Evolutionary conservation across 306 rosid genomes (phyloP).

Genomic region (Vigna hirtella): DNA sequence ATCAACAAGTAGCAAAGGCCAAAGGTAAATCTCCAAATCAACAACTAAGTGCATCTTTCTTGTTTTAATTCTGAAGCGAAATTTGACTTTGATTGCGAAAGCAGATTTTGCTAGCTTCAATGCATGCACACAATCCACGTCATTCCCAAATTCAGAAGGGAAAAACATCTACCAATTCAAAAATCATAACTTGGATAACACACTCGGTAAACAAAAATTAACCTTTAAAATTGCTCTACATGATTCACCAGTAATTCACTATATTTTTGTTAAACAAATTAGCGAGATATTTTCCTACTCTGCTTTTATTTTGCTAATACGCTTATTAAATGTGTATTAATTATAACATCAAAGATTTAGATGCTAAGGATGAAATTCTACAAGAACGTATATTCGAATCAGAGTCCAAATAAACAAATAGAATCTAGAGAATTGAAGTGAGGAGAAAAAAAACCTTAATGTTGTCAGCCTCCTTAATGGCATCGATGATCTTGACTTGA

Average conservation of each 20-base stretch:
- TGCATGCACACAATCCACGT: slow-evolving; percentile 77
- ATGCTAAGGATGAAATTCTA: too few relatives aligned
- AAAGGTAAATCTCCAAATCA: slow-evolving; percentile 17
- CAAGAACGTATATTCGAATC: too few relatives aligned
- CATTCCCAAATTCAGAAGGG: slow-evolving; percentile 89
- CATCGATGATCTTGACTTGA: slow-evolving; percentile 84
- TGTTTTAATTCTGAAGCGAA: slow-evolving; percentile 58
- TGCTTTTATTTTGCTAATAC: too few relatives aligned
- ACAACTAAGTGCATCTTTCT: not conserved
- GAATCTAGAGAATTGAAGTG: not conserved
- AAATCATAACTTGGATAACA: too few relatives aligned
- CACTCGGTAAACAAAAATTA: too few relatives aligned
- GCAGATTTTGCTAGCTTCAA: slow-evolving; percentile 92
- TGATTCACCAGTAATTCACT: too few relatives aligned
- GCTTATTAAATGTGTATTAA: too few relatives aligned
- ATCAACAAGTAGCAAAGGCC: not conserved
- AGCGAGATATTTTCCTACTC: too few relatives aligned
- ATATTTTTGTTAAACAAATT: too few relatives aligned
- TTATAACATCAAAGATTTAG: too few relatives aligned
- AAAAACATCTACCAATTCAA: slow-evolving; percentile 68
- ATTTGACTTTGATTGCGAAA: slow-evolving; percentile 60
- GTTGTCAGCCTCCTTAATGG: slow-evolving; percentile 85
- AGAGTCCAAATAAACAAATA: not conserved
- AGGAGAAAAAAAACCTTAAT: slow-evolving; percentile 60
- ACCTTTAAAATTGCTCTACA: too few relatives aligned